These are phyloP conservation scores for Cochlearia excelsa DNA, from an alignment of 345 rosid genomes.

Conservation along the genomic window DNA sequence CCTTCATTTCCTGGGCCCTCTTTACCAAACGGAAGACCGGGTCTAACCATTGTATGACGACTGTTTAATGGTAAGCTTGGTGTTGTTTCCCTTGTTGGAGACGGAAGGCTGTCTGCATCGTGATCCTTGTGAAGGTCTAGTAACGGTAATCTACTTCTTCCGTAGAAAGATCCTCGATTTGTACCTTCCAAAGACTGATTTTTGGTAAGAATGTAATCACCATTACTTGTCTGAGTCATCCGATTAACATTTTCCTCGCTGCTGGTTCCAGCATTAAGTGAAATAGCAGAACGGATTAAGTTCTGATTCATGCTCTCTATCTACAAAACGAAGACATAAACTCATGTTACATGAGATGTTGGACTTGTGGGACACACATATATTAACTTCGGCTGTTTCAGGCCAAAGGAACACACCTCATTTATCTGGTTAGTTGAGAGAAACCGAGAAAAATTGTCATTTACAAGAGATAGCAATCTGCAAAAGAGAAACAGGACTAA, in stretches of 20 bases:
- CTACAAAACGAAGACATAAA: constrained; percentile 45
- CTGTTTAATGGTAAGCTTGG: constrained; percentile 47
- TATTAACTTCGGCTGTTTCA: constrained; percentile 9
- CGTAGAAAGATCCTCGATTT: constrained; percentile 40
- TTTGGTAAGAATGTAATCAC: constrained; percentile 32
- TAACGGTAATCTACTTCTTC: constrained; percentile 68
- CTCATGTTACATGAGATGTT: constrained; percentile 23
- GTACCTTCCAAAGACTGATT: constrained; percentile 39
- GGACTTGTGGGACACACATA: not conserved
- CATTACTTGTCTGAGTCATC: constrained; percentile 36
- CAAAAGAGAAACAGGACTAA: constrained; percentile 10
- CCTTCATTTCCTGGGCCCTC: constrained; percentile 34
- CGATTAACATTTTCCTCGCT: constrained; percentile 39
- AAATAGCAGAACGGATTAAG: constrained; percentile 32
- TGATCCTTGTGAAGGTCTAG: constrained; percentile 95
- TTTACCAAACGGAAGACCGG: constrained; percentile 39
- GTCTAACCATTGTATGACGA: constrained; percentile 43
- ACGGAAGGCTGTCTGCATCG: constrained; percentile 92
- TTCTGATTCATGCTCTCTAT: constrained; percentile 49
- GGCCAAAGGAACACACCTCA: constrained; percentile 52
- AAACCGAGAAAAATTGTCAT: constrained; percentile 45
- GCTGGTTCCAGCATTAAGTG: constrained; percentile 26
- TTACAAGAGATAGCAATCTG: constrained; percentile 65
- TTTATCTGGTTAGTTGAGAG: constrained; percentile 50
- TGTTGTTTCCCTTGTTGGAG: constrained; percentile 77